Percentiles rank a stretch among this genome's conserved stretches.
phyloP scores from a whole-genome alignment of 257 asterid species.

The Capsicum baccatum region DNA sequence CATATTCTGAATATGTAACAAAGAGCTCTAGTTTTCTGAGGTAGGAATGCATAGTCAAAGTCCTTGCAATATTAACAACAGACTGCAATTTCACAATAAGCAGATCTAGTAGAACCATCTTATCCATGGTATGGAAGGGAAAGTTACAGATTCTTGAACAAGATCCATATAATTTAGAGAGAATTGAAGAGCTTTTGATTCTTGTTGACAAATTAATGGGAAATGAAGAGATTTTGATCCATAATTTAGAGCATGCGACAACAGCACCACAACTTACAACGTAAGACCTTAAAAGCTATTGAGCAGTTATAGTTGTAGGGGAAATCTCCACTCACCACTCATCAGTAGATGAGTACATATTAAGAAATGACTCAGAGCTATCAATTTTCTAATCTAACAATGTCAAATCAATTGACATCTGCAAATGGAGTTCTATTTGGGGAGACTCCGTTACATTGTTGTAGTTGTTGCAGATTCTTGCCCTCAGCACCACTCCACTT shows the following conservation, averaged over 20 bases:
- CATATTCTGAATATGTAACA: too few relatives aligned
- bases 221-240: too few relatives aligned
- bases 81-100: too few relatives aligned
- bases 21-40: too few relatives aligned
- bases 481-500: conserved; percentile 44
- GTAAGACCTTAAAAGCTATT: neutral
- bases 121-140: too few relatives aligned
- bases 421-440: conserved; percentile 67
- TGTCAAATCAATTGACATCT: conserved; percentile 49
- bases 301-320: neutral
- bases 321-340: neutral
- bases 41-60: too few relatives aligned
- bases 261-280: neutral
- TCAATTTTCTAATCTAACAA: neutral
- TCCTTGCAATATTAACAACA: too few relatives aligned
- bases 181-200: too few relatives aligned
- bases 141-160: too few relatives aligned
- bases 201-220: too few relatives aligned
- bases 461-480: conserved; percentile 38
- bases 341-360: conserved; percentile 30
- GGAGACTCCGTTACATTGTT: conserved; percentile 34
- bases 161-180: too few relatives aligned
- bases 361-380: neutral
- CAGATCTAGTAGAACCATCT: too few relatives aligned
- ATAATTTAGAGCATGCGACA: neutral